Conservation (phyloP, 2,329 filamentous ascomycete genomes). For the Pyrenochaeta sp. region DNA sequence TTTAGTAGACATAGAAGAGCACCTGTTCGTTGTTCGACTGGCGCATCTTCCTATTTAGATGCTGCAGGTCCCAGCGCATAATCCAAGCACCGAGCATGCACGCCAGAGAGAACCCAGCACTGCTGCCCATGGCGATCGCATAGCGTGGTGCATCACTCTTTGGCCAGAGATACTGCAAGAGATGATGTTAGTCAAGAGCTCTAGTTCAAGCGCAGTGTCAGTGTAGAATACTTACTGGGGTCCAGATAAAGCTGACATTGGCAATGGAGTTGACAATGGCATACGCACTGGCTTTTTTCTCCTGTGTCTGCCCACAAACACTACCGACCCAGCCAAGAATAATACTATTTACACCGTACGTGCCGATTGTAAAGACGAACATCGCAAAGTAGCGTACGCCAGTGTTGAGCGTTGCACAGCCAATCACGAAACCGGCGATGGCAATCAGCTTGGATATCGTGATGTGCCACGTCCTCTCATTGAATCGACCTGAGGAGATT, state of each 20-base stretch:
- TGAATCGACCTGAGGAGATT: conserved; percentile 47
- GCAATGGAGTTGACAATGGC: conserved; percentile 55
- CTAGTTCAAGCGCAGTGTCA: too few species aligned
- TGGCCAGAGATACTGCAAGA: conserved; percentile 45
- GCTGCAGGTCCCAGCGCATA: conserved; percentile 36
- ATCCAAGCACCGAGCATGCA: conserved; percentile 42
- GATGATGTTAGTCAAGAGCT: conserved; percentile 12
- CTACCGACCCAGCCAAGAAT: conserved; percentile 55
- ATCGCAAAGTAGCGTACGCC: conserved; percentile 43
- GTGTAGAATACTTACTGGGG: not conserved
- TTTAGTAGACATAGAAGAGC: conserved; percentile 43
- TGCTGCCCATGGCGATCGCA: conserved; percentile 38
- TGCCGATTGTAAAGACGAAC: conserved; percentile 46
- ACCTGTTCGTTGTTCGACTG: conserved; percentile 31
- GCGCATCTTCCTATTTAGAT: conserved; percentile 42
- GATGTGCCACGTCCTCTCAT: conserved; percentile 52
- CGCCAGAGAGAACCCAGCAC: conserved; percentile 41
- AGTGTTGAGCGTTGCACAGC: conserved; percentile 44
- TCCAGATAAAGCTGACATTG: conserved; percentile 53
- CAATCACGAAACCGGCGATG: conserved; percentile 49
- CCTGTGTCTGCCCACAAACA: conserved; percentile 54
- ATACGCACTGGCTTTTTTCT: conserved; percentile 56
- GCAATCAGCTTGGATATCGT: conserved; percentile 49
- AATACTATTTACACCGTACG: conserved; percentile 50
- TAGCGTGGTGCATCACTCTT: conserved; percentile 40